Base-by-base conservation (phyloP, 75 land plant species). In the Adiantum capillusveneris region DNA sequence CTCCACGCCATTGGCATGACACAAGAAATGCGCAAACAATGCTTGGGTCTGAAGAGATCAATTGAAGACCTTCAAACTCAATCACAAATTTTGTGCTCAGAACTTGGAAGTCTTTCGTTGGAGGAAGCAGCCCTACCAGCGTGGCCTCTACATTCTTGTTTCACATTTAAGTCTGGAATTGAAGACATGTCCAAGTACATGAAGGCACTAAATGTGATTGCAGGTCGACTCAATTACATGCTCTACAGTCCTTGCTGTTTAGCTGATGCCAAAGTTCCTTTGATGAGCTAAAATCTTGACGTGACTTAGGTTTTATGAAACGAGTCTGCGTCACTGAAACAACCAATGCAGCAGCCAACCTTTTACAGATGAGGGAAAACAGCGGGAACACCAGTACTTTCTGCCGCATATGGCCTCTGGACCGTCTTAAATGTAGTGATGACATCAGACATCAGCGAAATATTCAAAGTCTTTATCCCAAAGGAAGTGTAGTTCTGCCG, bases 141-240 rank as follows among this genome's bases (percentile, higher is more conserved):
- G 16, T 67, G 65, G 69, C 69, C 65, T 26, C 58, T 67, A 18
- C 69, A 67, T 42, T 63, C 65, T 2, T 67, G 69, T 60, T 67
- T 67, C 56, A 62, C 21, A 6, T 67, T 67, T 31, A 67, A 67
- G 53, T 25, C 42, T 18, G 53, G 20, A 21, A 16, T 59, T 17
- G 25, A 60, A 34, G 66, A 60, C 1, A 24, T 48, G 43, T 27
- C 14, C n/a, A 63, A 31, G 13, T 67, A 31, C 31, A 42, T 67
- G 25, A 46, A 34, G 44, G 64, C 69, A 26, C n/a, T 60, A 18
- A 60, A 67, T 37, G 64, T 67, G 20, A 67, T 67, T 31, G 63
- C 64, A 37, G 69, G 69, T 67, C 25, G n/a, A 19, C 11, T 56
- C 1, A 2, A 22, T 28, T 31, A 5, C 16, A 24, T 24, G 6